phyloP scores from a whole-genome alignment of 2,329 filamentous ascomycete genomes.

The Diaporthe sp. region DNA sequence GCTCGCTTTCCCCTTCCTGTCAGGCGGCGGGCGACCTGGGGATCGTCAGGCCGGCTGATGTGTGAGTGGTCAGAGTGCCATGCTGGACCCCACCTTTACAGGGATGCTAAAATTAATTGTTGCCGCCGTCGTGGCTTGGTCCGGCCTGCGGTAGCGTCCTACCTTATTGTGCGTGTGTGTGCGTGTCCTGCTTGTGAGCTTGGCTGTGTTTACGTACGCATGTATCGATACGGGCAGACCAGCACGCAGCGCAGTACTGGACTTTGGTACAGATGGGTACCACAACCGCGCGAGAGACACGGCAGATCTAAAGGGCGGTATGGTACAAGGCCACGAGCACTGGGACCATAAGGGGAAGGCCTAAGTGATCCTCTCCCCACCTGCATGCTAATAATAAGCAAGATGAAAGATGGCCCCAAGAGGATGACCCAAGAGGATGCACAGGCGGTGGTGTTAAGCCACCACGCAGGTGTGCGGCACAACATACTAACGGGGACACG shows the following conservation, averaged over 20 bases:
- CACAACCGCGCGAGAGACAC: slow-evolving; percentile 17
- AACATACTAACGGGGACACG: slow-evolving; percentile 11
- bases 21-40: slow-evolving; percentile 13
- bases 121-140: slow-evolving; percentile 40
- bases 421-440: slow-evolving; percentile 23
- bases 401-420: slow-evolving; percentile 4
- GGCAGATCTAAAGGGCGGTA: slow-evolving; percentile 16
- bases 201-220: slow-evolving; percentile 12
- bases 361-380: slow-evolving; percentile 22
- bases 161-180: slow-evolving; percentile 26
- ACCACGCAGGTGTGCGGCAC: slow-evolving; percentile 32
- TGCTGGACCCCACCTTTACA: slow-evolving; percentile 22
- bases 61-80: slow-evolving; percentile 32
- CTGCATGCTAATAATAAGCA: slow-evolving; percentile 21
- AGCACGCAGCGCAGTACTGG: neutral
- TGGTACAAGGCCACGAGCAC: slow-evolving; percentile 1
- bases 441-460: slow-evolving; percentile 28
- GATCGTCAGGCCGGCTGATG: slow-evolving; percentile 6
- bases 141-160: slow-evolving; percentile 29
- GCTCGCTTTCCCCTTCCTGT: slow-evolving; percentile 29
- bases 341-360: neutral
- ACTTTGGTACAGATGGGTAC: slow-evolving; percentile 13
- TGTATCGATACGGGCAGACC: neutral
- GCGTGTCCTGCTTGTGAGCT: neutral
- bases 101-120: slow-evolving; percentile 39